Percentiles rank a stretch among this genome's conserved stretches.
Evolutionary conservation across 1,139 yeast genomes (phyloP).

Genomic region (Magnusiomyces fungicola): DNA sequence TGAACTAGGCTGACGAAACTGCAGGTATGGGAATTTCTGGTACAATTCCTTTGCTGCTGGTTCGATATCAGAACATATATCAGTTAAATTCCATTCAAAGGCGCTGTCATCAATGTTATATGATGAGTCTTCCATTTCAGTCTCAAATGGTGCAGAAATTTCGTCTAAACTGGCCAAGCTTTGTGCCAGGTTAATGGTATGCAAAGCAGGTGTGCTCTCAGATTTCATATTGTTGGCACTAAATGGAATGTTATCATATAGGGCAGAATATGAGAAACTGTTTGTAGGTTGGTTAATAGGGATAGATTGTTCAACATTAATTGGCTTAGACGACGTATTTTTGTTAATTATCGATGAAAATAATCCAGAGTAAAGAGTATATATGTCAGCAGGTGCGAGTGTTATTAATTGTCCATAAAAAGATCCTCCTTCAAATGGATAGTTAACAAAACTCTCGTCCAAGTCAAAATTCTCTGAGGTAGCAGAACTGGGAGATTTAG

Average conservation of each 20-base stretch:
- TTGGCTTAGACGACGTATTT: not conserved
- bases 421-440: slow-evolving; percentile 5
- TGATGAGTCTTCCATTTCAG: slow-evolving; percentile 3
- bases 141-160: not conserved
- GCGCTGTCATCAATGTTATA: slow-evolving; percentile 22
- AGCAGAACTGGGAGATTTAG: slow-evolving; percentile 6
- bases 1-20: slow-evolving; percentile 17
- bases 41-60: slow-evolving; percentile 31
- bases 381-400: slow-evolving; percentile 30
- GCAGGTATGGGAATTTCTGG: slow-evolving; percentile 25
- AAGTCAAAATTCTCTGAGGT: slow-evolving; percentile 6
- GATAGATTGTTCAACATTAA: not conserved
- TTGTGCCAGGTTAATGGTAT: not conserved
- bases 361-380: slow-evolving; percentile 26
- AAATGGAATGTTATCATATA: slow-evolving; percentile 1
- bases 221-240: not conserved
- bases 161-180: not conserved
- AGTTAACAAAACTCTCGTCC: slow-evolving; percentile 4
- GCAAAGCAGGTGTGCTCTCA: not conserved
- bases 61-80: slow-evolving; percentile 29
- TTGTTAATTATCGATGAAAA: slow-evolving; percentile 22
- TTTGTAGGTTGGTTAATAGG: slow-evolving; percentile 4
- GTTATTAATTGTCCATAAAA: slow-evolving; percentile 27
- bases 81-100: slow-evolving; percentile 31
- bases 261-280: slow-evolving; percentile 8